phyloP scores from a whole-genome alignment of 768 basidiomycete species.

The Fistulinella prunicolor region DNA sequence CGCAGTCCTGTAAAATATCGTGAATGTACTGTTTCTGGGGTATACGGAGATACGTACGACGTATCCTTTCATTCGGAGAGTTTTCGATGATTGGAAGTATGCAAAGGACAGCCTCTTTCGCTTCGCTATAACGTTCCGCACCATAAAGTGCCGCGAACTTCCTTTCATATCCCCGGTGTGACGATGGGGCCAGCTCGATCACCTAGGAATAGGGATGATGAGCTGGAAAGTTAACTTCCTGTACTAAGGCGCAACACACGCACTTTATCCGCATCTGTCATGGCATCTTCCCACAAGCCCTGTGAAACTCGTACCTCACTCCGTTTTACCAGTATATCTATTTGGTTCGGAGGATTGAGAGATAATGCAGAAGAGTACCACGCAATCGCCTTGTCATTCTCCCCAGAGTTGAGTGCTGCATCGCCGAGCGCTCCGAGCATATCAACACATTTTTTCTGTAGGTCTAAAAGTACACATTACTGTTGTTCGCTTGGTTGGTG shows the following conservation, averaged over 20 bases:
- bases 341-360: slow-evolving; percentile 3
- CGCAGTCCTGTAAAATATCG: background rate
- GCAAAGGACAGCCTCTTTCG: background rate
- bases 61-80: background rate
- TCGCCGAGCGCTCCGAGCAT: slow-evolving; percentile 2
- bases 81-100: slow-evolving; percentile 3
- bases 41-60: background rate
- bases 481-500: background rate
- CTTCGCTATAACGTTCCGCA: background rate
- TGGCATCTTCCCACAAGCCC: slow-evolving; percentile 13
- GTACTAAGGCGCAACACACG: background rate
- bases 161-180: background rate
- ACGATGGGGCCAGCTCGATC: background rate
- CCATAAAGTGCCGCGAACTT: background rate
- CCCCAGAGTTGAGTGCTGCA: background rate
- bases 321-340: slow-evolving; percentile 10
- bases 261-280: slow-evolving; percentile 14
- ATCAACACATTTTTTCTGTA: background rate
- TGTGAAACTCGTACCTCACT: slow-evolving; percentile 9
- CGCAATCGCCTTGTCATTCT: slow-evolving; percentile 1
- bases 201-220: background rate
- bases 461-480: background rate
- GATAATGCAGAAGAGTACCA: slow-evolving; percentile 11
- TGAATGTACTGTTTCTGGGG: background rate
- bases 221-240: background rate